Evolutionary conservation across 345 rosid species (phyloP).

Genomic region (Raphanus sativus): DNA sequence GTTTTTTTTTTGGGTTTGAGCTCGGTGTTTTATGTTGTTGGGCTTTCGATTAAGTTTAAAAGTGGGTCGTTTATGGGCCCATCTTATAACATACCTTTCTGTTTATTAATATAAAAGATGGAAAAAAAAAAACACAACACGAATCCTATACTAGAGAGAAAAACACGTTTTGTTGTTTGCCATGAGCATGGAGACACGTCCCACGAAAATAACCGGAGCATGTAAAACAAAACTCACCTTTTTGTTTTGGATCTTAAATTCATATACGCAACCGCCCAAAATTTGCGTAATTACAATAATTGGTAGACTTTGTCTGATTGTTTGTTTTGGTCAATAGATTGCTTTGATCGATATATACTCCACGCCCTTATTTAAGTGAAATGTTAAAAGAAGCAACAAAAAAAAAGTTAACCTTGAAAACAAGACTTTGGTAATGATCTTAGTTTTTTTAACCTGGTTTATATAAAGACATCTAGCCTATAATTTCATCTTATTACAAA

Average conservation of each 20-base stretch:
- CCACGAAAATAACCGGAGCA: conserved; percentile 18
- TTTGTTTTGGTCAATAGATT: conserved; percentile 17
- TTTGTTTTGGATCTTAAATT: conserved; percentile 14
- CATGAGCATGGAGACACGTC: conserved; percentile 1
- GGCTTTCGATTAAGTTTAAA: no score
- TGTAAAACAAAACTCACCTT: conserved; percentile 38
- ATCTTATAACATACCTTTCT: no score
- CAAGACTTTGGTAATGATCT: not conserved
- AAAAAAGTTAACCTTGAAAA: not conserved
- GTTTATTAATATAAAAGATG: no score
- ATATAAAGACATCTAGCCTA: not conserved
- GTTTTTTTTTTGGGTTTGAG: no score
- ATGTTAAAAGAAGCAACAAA: not conserved
- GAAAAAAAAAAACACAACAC: conserved; percentile 21
- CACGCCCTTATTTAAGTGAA: not conserved
- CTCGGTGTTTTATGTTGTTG: no score
- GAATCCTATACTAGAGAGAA: not conserved
- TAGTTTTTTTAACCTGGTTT: not conserved
- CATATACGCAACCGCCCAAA: conserved; percentile 33
- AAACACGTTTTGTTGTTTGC: conserved; percentile 27
- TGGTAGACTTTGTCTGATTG: conserved; percentile 1
- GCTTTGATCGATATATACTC: not conserved
- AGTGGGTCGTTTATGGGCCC: no score
- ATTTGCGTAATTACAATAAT: not conserved
- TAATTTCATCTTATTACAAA: not conserved